These are phyloP conservation scores for Carpediemonas membranifera DNA, from an alignment of 78 protist genomes.

Conservation along the genomic window DNA sequence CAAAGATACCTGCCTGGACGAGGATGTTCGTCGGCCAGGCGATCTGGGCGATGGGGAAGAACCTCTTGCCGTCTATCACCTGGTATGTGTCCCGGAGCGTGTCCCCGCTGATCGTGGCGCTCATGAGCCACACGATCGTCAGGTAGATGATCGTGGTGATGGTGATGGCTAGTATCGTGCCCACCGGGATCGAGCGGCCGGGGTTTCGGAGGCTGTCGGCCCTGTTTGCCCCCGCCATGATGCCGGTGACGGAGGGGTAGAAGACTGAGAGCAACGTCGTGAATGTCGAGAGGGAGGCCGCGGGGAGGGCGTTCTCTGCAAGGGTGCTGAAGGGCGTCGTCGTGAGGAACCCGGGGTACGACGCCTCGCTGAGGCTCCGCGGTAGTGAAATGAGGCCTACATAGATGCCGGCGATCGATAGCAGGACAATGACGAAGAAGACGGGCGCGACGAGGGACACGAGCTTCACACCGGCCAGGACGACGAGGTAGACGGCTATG, in stretches of 20 bases:
- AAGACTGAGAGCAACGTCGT: background rate
- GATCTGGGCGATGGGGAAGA: background rate
- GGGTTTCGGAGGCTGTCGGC: conserved; percentile 11
- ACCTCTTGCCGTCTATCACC: background rate
- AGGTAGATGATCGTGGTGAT: conserved; percentile 3
- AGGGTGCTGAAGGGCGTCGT: background rate
- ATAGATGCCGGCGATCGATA: too few species aligned
- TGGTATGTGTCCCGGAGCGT: conserved; percentile 13
- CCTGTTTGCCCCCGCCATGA: conserved; percentile 31
- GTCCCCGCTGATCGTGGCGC: conserved; percentile 51
- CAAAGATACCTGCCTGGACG: conserved; percentile 17
- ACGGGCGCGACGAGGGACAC: conserved; percentile 13
- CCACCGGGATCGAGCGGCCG: background rate
- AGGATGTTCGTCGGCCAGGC: background rate
- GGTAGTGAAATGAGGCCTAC: too few species aligned
- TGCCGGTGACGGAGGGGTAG: conserved; percentile 33
- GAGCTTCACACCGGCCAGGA: conserved; percentile 21
- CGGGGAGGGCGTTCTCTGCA: background rate
- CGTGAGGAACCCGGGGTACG: background rate
- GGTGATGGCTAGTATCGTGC: conserved; percentile 15
- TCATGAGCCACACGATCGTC: background rate
- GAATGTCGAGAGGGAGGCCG: background rate
- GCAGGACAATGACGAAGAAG: conserved; percentile 1
- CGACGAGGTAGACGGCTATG: background rate
- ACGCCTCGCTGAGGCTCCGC: too few species aligned